These are phyloP conservation scores for Claviceps arundinis DNA, from an alignment of 2,329 filamentous ascomycete species.

Conservation along the genomic window DNA sequence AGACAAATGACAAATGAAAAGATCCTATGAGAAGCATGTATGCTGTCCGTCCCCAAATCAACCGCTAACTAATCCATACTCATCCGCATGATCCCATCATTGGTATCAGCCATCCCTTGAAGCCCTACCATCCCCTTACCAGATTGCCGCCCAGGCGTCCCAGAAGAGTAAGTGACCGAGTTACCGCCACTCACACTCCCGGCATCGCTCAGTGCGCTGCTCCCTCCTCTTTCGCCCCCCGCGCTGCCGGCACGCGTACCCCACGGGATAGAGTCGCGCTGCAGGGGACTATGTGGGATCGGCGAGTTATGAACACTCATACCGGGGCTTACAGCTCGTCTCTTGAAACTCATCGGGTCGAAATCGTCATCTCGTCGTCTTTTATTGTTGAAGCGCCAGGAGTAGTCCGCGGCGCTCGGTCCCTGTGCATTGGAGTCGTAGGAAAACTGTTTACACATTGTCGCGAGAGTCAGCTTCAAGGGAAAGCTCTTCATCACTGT, in stretches of 20 bases:
- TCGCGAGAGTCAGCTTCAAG: not conserved
- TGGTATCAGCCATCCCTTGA: slow-evolving; percentile 92
- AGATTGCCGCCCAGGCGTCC: slow-evolving; percentile 29
- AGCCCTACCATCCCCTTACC: slow-evolving; percentile 57
- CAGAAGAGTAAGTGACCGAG: slow-evolving; percentile 20
- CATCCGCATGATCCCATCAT: slow-evolving; percentile 92
- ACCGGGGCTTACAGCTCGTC: slow-evolving; percentile 79
- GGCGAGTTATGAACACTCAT: slow-evolving; percentile 87
- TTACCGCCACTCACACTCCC: slow-evolving; percentile 24
- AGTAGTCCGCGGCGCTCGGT: slow-evolving; percentile 60
- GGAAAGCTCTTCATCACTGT: not conserved
- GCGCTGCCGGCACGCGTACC: slow-evolving; percentile 56
- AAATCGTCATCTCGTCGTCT: slow-evolving; percentile 85
- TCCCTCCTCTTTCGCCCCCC: slow-evolving; percentile 37
- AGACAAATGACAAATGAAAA: not conserved
- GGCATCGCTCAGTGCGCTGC: slow-evolving; percentile 38
- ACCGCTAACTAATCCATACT: slow-evolving; percentile 58
- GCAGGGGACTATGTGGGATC: slow-evolving; percentile 69
- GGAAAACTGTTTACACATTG: slow-evolving; percentile 5
- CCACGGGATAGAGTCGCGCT: slow-evolving; percentile 58
- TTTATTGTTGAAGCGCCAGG: slow-evolving; percentile 65
- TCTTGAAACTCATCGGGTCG: slow-evolving; percentile 77
- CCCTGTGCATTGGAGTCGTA: slow-evolving; percentile 26
- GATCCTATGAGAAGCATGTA: not conserved
- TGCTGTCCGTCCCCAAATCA: not conserved